A percentile compares a stretch with the other conserved stretches of the same genome.
Evolutionary conservation across 176 grass and related monocot genomes (phyloP).

Genomic region (Carex scoparia): DNA sequence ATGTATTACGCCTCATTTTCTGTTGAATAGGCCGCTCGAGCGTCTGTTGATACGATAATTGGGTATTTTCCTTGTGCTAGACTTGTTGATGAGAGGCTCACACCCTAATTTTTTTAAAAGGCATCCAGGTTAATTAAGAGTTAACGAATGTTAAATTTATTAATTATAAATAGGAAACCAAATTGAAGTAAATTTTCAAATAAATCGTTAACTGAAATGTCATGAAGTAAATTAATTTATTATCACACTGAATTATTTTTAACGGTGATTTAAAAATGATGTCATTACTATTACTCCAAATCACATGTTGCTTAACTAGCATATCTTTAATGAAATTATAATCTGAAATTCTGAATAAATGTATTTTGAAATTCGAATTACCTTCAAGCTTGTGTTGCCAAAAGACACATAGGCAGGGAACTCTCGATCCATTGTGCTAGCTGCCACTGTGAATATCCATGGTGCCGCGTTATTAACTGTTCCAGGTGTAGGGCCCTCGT

Average conservation of each 20-base stretch:
- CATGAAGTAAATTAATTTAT: no score
- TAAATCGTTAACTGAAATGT: background rate
- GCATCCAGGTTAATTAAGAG: background rate
- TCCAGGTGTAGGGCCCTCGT: slow-evolving; percentile 33
- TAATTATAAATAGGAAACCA: background rate
- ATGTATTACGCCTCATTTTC: slow-evolving; percentile 33
- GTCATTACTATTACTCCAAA: no score
- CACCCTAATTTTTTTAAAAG: slow-evolving; percentile 24
- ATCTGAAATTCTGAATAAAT: background rate
- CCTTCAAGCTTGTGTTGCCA: slow-evolving; percentile 33
- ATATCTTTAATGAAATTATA: background rate
- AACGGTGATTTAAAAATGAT: no score
- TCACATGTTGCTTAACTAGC: background rate
- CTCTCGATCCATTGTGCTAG: slow-evolving; percentile 51
- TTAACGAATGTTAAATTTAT: background rate
- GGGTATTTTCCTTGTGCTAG: slow-evolving; percentile 33
- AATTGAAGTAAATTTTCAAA: background rate
- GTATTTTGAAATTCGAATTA: background rate
- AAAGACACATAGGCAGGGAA: slow-evolving; percentile 41
- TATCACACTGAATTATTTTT: background rate
- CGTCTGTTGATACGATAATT: slow-evolving; percentile 38
- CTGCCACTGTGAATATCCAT: slow-evolving; percentile 70
- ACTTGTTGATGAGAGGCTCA: slow-evolving; percentile 53
- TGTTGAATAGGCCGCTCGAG: background rate
- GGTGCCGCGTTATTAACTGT: slow-evolving; percentile 47